These are phyloP conservation scores for Osmozyma mogii DNA, from an alignment of 805 yeast genomes.

Conservation along the genomic window DNA sequence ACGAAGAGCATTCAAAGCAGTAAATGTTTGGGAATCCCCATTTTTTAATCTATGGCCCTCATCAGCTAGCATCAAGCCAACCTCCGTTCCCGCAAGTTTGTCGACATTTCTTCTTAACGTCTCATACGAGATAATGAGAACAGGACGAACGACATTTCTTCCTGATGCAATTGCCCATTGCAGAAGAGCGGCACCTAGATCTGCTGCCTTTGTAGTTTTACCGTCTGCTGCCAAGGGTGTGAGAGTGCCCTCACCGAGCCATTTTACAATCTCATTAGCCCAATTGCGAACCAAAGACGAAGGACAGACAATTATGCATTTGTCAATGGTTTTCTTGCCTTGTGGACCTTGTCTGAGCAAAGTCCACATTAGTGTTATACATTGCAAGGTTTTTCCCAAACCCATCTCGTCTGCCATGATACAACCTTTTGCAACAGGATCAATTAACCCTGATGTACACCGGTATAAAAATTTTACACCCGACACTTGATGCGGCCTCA, in stretches of 20 bases:
- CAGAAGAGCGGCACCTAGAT: constrained; percentile 57
- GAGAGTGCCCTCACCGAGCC: constrained; percentile 90
- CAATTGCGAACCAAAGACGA: constrained; percentile 89
- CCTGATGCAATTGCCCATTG: constrained; percentile 89
- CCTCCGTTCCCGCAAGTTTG: constrained; percentile 63
- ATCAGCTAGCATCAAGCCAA: constrained; percentile 64
- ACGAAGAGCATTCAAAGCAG: constrained; percentile 73
- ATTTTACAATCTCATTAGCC: constrained; percentile 93
- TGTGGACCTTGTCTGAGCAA: constrained; percentile 82
- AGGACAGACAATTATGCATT: constrained; percentile 91
- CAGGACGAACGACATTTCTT: constrained; percentile 85
- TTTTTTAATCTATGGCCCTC: constrained; percentile 42
- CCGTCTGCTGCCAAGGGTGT: constrained; percentile 93
- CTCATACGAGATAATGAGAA: constrained; percentile 88
- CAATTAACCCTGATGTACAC: constrained; percentile 83
- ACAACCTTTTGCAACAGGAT: constrained; percentile 84
- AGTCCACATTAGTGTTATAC: constrained; percentile 90
- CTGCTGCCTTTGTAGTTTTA: constrained; percentile 63
- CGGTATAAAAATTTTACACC: constrained; percentile 88
- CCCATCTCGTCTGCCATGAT: constrained; percentile 99
- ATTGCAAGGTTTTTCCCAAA: constrained; percentile 82
- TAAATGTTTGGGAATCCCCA: constrained; percentile 88
- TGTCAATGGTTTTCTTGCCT: constrained; percentile 73
- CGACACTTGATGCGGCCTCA: constrained; percentile 94
- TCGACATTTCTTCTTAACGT: constrained; percentile 82